phyloP scores from a whole-genome alignment of 1,139 yeast species.

The Taiozyma sp. region DNA sequence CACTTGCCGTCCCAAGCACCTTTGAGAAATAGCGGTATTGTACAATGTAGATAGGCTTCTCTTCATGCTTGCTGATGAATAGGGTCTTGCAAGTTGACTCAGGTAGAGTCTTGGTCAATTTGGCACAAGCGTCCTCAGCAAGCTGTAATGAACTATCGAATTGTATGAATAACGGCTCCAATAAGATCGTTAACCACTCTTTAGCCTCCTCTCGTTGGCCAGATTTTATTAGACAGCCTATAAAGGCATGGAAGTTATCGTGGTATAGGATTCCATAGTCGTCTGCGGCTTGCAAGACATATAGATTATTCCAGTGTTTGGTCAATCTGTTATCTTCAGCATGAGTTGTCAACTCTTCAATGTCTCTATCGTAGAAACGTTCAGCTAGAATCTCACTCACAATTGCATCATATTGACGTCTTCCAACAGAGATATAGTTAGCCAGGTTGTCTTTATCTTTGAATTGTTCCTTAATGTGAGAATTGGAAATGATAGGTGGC shows the following conservation, averaged over 20 bases:
- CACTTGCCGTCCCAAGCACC: constrained; percentile 10
- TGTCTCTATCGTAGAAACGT: constrained; percentile 11
- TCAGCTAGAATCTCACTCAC: constrained; percentile 6
- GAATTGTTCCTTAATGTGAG: constrained; percentile 1
- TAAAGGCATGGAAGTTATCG: constrained; percentile 10
- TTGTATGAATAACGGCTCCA: constrained; percentile 13
- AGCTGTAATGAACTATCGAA: constrained; percentile 2
- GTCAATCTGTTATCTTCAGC: constrained; percentile 4
- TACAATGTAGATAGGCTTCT: constrained; percentile 2
- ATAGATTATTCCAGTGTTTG: constrained; percentile 8
- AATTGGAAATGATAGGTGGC: constrained; percentile 6
- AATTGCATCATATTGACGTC: constrained; percentile 5
- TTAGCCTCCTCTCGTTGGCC: constrained; percentile 1
- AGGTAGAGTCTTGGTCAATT: constrained; percentile 2
- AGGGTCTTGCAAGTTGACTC: constrained; percentile 3
- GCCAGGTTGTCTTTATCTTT: background rate
- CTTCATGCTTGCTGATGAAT: constrained; percentile 1
- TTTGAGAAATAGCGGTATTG: constrained; percentile 1
- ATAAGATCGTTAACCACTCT: constrained; percentile 7
- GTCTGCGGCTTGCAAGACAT: constrained; percentile 3
- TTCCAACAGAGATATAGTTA: constrained; percentile 8
- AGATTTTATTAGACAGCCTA: constrained; percentile 10
- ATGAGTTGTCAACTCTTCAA: constrained; percentile 1
- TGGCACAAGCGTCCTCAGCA: constrained; percentile 2
- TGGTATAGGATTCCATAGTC: constrained; percentile 1